These are phyloP conservation scores for Bonnemaisonia californica DNA, from an alignment of 31 red algal species.

Conservation along the genomic window DNA sequence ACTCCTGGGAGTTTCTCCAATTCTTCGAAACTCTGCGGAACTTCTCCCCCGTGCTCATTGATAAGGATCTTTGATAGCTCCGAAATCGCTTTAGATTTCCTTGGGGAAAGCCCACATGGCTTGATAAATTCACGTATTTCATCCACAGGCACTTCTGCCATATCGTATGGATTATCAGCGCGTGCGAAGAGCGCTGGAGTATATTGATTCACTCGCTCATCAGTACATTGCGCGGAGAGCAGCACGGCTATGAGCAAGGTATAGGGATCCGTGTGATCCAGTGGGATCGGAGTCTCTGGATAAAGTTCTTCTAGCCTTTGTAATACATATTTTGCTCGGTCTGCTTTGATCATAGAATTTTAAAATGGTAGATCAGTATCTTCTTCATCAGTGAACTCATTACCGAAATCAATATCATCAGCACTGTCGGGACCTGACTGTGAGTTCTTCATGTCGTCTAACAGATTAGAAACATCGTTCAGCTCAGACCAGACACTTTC, in stretches of 20 bases:
- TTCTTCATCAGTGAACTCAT: too few species aligned
- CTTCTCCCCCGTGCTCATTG: constrained; percentile 12
- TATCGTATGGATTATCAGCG: constrained; percentile 31
- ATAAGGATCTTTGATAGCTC: constrained; percentile 21
- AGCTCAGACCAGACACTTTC: too few species aligned
- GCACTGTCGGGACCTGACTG: too few species aligned
- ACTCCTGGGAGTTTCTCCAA: constrained; percentile 65
- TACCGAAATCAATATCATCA: too few species aligned
- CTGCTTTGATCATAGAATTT: constrained; percentile 2
- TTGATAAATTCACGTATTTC: constrained; percentile 45
- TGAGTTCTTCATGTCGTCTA: too few species aligned
- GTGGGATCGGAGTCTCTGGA: constrained; percentile 26
- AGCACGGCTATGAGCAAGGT: constrained; percentile 61
- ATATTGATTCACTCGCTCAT: constrained; percentile 57
- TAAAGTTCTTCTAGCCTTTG: constrained; percentile 30
- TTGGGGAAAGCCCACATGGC: constrained; percentile 39
- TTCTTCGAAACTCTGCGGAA: constrained; percentile 37
- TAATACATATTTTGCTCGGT: constrained; percentile 21
- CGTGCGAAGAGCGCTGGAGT: constrained; percentile 54
- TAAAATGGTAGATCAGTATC: too few species aligned
- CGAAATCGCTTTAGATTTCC: constrained; percentile 35
- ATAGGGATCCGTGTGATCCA: constrained; percentile 59
- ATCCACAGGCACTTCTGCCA: constrained; percentile 9
- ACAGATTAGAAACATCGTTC: too few species aligned
- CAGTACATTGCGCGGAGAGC: constrained; percentile 64